Evolutionary conservation across 2,329 filamentous ascomycete species (phyloP).

Genomic region (Fusarium graminum): DNA sequence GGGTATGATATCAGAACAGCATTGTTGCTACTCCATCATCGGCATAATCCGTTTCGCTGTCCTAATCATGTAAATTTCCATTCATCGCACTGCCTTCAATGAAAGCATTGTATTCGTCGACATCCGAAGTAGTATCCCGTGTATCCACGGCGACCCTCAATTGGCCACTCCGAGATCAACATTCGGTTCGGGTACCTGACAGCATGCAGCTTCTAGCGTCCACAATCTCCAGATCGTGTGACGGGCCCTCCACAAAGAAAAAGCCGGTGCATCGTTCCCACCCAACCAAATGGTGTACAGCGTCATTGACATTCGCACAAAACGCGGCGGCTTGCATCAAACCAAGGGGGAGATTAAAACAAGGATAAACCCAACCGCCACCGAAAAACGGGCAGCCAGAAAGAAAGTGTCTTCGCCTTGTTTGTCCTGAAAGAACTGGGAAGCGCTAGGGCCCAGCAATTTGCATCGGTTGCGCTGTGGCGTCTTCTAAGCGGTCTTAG

Average conservation of each 20-base stretch:
- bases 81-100: not conserved
- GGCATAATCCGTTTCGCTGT: not conserved
- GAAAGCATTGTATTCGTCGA: constrained; percentile 4
- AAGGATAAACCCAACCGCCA: constrained; percentile 34
- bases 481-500: constrained; percentile 15
- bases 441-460: constrained; percentile 15
- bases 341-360: constrained; percentile 37
- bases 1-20: not conserved
- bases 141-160: not conserved
- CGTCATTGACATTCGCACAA: constrained; percentile 22
- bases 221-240: not conserved
- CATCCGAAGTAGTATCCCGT: not conserved
- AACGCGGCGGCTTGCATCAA: constrained; percentile 15
- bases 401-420: constrained; percentile 12
- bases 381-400: constrained; percentile 32
- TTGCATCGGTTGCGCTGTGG: constrained; percentile 36
- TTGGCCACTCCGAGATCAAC: constrained; percentile 6
- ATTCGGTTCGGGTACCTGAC: constrained; percentile 36
- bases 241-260: constrained; percentile 1
- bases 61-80: not conserved
- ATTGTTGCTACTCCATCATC: not conserved
- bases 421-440: constrained; percentile 1
- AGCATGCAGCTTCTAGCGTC: constrained; percentile 33
- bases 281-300: constrained; percentile 11
- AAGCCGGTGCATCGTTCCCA: not conserved